Conservation (phyloP, 352 stramenopile species). For the Phytophthora fragariae region DNA sequence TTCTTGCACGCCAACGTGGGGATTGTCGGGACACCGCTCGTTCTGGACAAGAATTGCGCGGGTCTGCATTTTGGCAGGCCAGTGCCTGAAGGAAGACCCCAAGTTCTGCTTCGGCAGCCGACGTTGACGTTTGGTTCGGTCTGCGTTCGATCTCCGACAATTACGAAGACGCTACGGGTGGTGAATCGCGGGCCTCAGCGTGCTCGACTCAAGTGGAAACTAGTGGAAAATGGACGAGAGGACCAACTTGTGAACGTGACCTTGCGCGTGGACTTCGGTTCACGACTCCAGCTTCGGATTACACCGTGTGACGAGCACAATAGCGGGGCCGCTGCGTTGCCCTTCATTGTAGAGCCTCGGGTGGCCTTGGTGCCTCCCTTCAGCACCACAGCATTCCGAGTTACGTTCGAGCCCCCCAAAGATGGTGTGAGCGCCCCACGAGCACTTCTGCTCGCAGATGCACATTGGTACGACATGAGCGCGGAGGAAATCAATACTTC, state of each 20-base stretch:
- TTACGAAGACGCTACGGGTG: constrained; percentile 67
- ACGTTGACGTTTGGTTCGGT: constrained; percentile 60
- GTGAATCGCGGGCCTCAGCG: constrained; percentile 71
- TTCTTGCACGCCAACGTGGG: constrained; percentile 65
- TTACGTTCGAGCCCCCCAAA: constrained; percentile 56
- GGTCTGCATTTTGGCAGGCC: constrained; percentile 53
- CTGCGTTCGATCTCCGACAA: constrained; percentile 44
- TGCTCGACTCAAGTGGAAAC: constrained; percentile 64
- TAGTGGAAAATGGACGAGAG: constrained; percentile 57
- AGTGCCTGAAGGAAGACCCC: constrained; percentile 11
- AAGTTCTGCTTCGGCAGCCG: constrained; percentile 25
- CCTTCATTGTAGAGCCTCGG: constrained; percentile 50
- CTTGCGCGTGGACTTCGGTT: constrained; percentile 61
- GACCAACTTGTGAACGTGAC: constrained; percentile 66
- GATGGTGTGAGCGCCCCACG: constrained; percentile 31
- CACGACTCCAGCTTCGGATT: constrained; percentile 56
- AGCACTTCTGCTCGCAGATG: constrained; percentile 68
- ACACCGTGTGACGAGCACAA: constrained; percentile 40
- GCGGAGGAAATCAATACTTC: constrained; percentile 8
- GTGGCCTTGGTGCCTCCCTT: constrained; percentile 44
- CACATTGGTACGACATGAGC: constrained; percentile 59
- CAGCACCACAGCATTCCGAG: constrained; percentile 45
- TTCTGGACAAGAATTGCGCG: constrained; percentile 71
- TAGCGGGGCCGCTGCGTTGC: constrained; percentile 28
- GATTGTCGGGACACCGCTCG: constrained; percentile 65